A percentile compares a stretch with the other conserved stretches of the same genome.
Conservation (phyloP, 352 stramenopile genomes). For the Phytophthora idaei region DNA sequence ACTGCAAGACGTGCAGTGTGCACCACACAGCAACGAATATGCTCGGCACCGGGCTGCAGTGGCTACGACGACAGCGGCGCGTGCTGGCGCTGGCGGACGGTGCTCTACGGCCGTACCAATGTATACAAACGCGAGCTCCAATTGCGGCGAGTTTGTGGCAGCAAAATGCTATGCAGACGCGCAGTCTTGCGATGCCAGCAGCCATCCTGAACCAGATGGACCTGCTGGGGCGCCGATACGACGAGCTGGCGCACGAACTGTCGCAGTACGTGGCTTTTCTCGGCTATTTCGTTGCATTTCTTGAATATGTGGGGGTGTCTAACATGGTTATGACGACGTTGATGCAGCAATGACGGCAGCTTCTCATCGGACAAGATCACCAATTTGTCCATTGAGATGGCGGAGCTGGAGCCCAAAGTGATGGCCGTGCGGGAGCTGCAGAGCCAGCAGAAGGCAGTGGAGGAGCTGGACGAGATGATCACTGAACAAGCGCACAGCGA, state of each 20-base stretch:
- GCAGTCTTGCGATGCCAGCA: slow-evolving; percentile 68
- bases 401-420: slow-evolving; percentile 79
- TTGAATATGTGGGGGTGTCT: neutral
- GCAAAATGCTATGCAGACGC: slow-evolving; percentile 30
- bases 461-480: slow-evolving; percentile 90
- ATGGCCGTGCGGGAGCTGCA: slow-evolving; percentile 76
- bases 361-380: slow-evolving; percentile 77
- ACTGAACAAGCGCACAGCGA: slow-evolving; percentile 50
- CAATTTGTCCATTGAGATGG: slow-evolving; percentile 85
- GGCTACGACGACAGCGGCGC: slow-evolving; percentile 27
- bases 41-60: slow-evolving; percentile 26
- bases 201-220: slow-evolving; percentile 80
- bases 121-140: neutral
- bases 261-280: slow-evolving; percentile 47
- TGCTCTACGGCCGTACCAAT: slow-evolving; percentile 2
- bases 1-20: neutral
- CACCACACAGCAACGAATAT: slow-evolving; percentile 21
- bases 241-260: slow-evolving; percentile 66
- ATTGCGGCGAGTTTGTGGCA: slow-evolving; percentile 1
- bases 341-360: slow-evolving; percentile 71
- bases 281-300: neutral
- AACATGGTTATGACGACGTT: slow-evolving; percentile 5
- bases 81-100: slow-evolving; percentile 19
- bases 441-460: slow-evolving; percentile 90
- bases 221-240: slow-evolving; percentile 62